Conservation (phyloP, 2,329 filamentous ascomycete species). For the Colletotrichum agaves region DNA sequence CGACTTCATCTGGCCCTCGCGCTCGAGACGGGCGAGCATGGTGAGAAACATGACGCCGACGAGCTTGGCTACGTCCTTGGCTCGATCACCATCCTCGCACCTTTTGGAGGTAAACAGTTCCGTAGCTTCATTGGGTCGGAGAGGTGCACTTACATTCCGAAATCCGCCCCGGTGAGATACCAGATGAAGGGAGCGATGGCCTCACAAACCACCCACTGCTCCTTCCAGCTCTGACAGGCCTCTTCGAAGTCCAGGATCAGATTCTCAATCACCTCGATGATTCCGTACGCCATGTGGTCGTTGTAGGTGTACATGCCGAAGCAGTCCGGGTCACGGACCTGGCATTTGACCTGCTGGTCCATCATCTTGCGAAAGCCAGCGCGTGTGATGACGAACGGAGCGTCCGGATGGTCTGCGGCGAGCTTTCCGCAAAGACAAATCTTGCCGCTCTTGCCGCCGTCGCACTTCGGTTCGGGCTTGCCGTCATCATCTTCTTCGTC, state of each 20-base stretch:
- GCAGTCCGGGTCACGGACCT: slow-evolving; percentile 46
- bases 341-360: slow-evolving; percentile 17
- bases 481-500: slow-evolving; percentile 21
- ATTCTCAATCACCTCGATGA: slow-evolving; percentile 56
- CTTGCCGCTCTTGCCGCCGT: slow-evolving; percentile 40
- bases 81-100: slow-evolving; percentile 32
- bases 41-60: slow-evolving; percentile 50
- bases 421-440: slow-evolving; percentile 33
- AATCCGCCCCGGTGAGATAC: slow-evolving; percentile 28
- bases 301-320: slow-evolving; percentile 57
- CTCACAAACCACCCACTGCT: slow-evolving; percentile 55
- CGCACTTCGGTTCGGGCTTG: slow-evolving; percentile 34
- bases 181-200: slow-evolving; percentile 46
- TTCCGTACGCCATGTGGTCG: slow-evolving; percentile 52
- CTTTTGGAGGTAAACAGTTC: slow-evolving; percentile 4
- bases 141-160: not conserved
- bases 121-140: not conserved
- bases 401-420: slow-evolving; percentile 37
- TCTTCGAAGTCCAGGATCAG: slow-evolving; percentile 52
- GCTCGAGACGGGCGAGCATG: slow-evolving; percentile 51
- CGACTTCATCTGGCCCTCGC: slow-evolving; percentile 44
- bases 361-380: slow-evolving; percentile 29
- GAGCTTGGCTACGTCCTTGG: slow-evolving; percentile 43
- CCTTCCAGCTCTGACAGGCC: slow-evolving; percentile 47
- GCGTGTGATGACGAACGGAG: slow-evolving; percentile 33